These are phyloP conservation scores for Durusdinium trenchii DNA, from an alignment of 73 alveolate species.

Conservation along the genomic window DNA sequence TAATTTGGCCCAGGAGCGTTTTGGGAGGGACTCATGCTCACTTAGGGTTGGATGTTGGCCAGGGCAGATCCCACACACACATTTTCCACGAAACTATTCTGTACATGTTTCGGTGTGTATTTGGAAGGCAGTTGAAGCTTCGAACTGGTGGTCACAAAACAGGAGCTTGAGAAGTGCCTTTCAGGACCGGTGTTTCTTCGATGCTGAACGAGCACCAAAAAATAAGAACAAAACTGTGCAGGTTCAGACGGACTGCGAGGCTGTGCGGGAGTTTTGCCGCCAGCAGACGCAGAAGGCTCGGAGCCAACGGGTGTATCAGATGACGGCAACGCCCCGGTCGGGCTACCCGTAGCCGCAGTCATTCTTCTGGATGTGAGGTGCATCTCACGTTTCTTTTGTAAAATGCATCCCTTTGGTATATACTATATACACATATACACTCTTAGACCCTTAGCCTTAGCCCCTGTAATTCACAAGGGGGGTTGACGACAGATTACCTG, in stretches of 20 bases:
- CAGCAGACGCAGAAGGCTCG: conserved; percentile 43
- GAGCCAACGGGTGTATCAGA: neutral
- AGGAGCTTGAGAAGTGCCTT: neutral
- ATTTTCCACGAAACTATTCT: neutral
- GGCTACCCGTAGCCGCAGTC: too few species aligned
- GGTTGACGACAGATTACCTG: too few species aligned
- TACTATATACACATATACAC: too few species aligned
- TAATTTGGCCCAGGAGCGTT: neutral
- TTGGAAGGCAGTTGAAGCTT: neutral
- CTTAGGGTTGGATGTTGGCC: neutral
- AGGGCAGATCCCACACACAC: neutral
- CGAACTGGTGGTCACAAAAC: neutral
- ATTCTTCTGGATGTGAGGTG: too few species aligned
- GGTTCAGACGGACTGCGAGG: conserved; percentile 34
- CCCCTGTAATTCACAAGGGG: too few species aligned
- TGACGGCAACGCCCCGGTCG: neutral
- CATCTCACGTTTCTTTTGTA: too few species aligned
- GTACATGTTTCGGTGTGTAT: neutral
- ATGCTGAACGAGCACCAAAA: neutral
- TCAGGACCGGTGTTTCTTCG: neutral
- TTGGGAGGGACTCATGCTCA: neutral
- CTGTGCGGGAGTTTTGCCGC: conserved; percentile 35
- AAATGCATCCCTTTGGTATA: too few species aligned
- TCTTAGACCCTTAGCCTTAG: too few species aligned
- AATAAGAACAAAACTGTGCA: neutral